These are phyloP conservation scores for Chiua virens DNA, from an alignment of 768 basidiomycete species.

Conservation along the genomic window DNA sequence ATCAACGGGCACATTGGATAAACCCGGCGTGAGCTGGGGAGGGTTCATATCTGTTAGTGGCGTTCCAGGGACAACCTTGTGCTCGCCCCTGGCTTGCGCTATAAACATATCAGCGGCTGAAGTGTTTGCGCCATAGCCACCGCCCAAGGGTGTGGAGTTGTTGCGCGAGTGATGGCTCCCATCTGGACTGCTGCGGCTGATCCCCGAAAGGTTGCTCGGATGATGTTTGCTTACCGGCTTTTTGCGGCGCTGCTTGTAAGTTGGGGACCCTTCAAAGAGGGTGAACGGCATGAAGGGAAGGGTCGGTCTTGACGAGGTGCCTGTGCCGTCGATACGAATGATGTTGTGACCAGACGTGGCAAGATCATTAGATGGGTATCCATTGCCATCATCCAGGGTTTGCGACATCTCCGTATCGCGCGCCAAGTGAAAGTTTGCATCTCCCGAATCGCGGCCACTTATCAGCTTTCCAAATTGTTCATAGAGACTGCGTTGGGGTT, in stretches of 20 bases:
- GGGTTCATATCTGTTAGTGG: conserved; percentile 19
- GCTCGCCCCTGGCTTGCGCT: conserved; percentile 60
- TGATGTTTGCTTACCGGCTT: conserved; percentile 50
- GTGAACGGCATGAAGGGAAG: conserved; percentile 62
- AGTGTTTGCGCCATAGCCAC: conserved; percentile 34
- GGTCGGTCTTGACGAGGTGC: conserved; percentile 13
- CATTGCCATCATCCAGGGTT: conserved; percentile 11
- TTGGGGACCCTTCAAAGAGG: conserved; percentile 81
- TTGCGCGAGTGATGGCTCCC: conserved; percentile 19
- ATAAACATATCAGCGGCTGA: conserved; percentile 69
- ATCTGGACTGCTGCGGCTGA: conserved; percentile 25
- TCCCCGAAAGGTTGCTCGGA: conserved; percentile 26
- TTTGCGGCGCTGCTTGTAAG: conserved; percentile 88
- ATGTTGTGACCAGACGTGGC: conserved; percentile 5
- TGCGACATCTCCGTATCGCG: conserved; percentile 23
- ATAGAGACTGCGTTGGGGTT: conserved; percentile 80
- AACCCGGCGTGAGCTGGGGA: conserved; percentile 19
- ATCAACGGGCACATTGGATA: conserved; percentile 22
- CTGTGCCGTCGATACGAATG: conserved; percentile 29
- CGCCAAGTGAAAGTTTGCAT: conserved; percentile 33
- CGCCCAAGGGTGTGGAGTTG: conserved; percentile 13
- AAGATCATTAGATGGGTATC: conserved; percentile 15
- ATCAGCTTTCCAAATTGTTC: conserved; percentile 74
- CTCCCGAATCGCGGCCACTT: conserved; percentile 33
- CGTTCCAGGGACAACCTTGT: conserved; percentile 27